Percentiles rank a stretch among this genome's conserved stretches.
These are phyloP conservation scores for Letharia lupina DNA, from an alignment of 495 filamentous ascomycete species.

Conservation along the genomic window DNA sequence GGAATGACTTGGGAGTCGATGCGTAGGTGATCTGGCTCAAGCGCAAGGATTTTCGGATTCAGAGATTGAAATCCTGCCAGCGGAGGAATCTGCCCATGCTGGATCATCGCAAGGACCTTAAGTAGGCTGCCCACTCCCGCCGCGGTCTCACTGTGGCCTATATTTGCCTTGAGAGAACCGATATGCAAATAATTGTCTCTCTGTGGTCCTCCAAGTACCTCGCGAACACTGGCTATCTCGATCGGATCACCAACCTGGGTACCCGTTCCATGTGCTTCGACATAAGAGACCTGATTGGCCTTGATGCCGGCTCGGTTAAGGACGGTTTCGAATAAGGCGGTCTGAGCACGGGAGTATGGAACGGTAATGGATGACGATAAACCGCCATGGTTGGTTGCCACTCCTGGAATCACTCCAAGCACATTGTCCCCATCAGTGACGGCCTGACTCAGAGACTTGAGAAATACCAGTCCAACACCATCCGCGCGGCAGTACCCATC, in stretches of 20 bases:
- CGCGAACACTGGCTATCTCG: conserved; percentile 32
- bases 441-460: conserved; percentile 57
- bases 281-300: conserved; percentile 24
- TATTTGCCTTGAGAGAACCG: conserved; percentile 35
- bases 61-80: conserved; percentile 33
- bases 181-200: conserved; percentile 36
- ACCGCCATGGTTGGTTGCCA: too few species aligned
- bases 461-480: conserved; percentile 30
- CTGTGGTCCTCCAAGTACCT: conserved; percentile 33
- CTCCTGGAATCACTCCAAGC: too few species aligned
- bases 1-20: conserved; percentile 33
- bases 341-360: too few species aligned
- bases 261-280: conserved; percentile 38
- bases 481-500: conserved; percentile 38
- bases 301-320: too few species aligned
- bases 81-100: conserved; percentile 31
- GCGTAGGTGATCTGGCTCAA: conserved; percentile 28
- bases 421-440: too few species aligned
- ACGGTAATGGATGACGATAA: too few species aligned
- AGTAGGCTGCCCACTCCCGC: conserved; percentile 30
- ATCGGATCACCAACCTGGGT: conserved; percentile 32
- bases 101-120: conserved; percentile 33
- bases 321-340: too few species aligned
- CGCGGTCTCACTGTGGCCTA: conserved; percentile 37
- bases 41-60: conserved; percentile 34